Percentiles rank a stretch among this genome's conserved stretches.
These are phyloP conservation scores for Claviceps sp. DNA, from an alignment of 2,329 filamentous ascomycete genomes.

Conservation along the genomic window DNA sequence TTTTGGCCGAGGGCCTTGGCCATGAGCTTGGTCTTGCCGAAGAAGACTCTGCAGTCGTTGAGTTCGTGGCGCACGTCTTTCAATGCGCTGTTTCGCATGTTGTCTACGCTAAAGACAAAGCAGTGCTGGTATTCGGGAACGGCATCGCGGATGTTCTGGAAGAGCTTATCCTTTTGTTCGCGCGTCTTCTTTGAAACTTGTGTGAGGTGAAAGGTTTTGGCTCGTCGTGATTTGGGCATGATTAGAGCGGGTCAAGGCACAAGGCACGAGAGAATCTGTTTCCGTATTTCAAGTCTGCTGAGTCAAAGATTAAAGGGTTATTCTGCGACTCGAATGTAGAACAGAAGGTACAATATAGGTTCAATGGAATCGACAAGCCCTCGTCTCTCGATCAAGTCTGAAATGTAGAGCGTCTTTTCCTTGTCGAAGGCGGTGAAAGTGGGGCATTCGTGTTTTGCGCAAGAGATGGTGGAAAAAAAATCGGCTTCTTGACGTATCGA, in stretches of 20 bases:
- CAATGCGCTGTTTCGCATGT: constrained; percentile 95
- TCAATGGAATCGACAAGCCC: background rate
- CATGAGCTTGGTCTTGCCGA: constrained; percentile 99
- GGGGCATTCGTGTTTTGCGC: background rate
- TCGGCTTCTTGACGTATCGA: constrained; percentile 2
- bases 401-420: background rate
- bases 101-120: constrained; percentile 87
- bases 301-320: background rate
- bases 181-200: constrained; percentile 85
- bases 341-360: no score
- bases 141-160: constrained; percentile 74
- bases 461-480: background rate
- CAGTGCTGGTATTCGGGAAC: constrained; percentile 78
- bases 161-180: constrained; percentile 83
- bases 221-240: constrained; percentile 96
- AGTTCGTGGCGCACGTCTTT: constrained; percentile 83
- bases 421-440: background rate
- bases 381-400: background rate
- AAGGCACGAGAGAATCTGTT: background rate
- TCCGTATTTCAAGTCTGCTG: background rate
- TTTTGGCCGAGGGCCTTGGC: constrained; percentile 77
- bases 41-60: constrained; percentile 69
- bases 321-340: background rate
- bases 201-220: constrained; percentile 78
- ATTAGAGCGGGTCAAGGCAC: constrained; percentile 18